Base-by-base conservation (phyloP, 169 alveolate species). In the Babesia bovis region DNA sequence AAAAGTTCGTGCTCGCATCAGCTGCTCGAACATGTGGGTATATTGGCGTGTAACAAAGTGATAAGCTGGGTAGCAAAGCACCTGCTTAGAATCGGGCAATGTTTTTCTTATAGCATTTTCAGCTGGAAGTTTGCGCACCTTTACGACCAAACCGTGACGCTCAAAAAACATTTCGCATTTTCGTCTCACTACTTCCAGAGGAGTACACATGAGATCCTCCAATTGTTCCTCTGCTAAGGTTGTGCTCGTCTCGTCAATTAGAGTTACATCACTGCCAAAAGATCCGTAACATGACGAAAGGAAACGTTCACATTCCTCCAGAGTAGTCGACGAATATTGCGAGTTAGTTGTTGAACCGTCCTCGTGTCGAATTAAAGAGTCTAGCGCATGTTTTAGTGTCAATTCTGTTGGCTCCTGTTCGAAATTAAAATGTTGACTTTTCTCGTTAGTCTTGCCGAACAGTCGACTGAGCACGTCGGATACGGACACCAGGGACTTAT, bases 41-140 rank as follows among this genome's bases (percentile, higher is more conserved):
- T 67, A 78, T 49, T 84, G 91, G 23, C 90, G 71, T 6, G 85
- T 30, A 26, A 84, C 67, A 45, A 84, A 82, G 52, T 84, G 90
- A 47, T 84, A 84, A 23, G 88, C 25, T 0, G 90, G 90, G 85
- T 66, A 76, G 55, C 51, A 35, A 32, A 61, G 40, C 7, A 3
- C 28, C 3, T 13, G 52, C 40, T 42, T 76, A 12, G 45, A 4
- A 3, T 50, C 9, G 19, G 17, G n/a, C 17, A 23, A 28, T 28
- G 17, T 17, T 38, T 45, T 19, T 21, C 57, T 50, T 4, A 33
- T 19, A 13, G 28, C n/a, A 25, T 47, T 41, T 21, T 67, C 87
- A 13, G 49, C 44, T 7, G 87, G 87, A 25, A 78, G 60, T 59
- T 51, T 67, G 25, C 83, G 60, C 15, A 78, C 77, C 71, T 68